phyloP scores from a whole-genome alignment of 441 rosid species.

The Pelargonium myrrhifolium region DNA sequence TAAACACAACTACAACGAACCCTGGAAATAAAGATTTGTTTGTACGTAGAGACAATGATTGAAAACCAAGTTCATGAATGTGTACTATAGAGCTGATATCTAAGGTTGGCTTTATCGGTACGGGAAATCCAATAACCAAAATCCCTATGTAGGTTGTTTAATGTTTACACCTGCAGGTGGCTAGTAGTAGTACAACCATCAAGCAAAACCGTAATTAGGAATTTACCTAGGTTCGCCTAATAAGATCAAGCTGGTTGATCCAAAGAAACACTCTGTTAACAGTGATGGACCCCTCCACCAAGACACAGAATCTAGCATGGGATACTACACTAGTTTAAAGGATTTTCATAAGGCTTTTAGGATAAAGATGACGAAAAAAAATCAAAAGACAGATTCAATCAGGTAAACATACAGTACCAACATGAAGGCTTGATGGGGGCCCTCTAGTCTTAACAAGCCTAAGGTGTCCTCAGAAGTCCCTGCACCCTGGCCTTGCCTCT shows the following conservation, averaged over 20 bases:
- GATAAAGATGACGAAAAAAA: neutral
- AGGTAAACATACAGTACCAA: neutral
- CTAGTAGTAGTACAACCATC: neutral
- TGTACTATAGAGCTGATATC: neutral
- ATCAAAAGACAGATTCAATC: neutral
- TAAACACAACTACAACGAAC: neutral
- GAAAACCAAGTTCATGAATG: neutral
- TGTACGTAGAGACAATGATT: neutral
- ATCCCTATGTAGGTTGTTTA: neutral
- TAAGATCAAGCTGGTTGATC: neutral
- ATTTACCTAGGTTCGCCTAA: neutral
- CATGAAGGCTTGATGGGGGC: slow-evolving; percentile 1
- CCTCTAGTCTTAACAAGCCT: slow-evolving; percentile 5
- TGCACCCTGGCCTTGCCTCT: neutral
- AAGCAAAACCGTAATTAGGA: slow-evolving; percentile 1
- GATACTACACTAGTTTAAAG: neutral
- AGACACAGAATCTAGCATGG: neutral
- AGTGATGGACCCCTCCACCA: slow-evolving; percentile 1
- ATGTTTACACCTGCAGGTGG: neutral
- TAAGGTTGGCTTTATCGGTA: neutral
- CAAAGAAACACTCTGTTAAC: neutral
- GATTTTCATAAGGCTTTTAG: neutral
- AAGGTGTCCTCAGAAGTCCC: neutral
- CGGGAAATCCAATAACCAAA: neutral
- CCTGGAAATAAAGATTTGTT: neutral